Conservation (phyloP, 441 rosid genomes). For the Brassica balearica region DNA sequence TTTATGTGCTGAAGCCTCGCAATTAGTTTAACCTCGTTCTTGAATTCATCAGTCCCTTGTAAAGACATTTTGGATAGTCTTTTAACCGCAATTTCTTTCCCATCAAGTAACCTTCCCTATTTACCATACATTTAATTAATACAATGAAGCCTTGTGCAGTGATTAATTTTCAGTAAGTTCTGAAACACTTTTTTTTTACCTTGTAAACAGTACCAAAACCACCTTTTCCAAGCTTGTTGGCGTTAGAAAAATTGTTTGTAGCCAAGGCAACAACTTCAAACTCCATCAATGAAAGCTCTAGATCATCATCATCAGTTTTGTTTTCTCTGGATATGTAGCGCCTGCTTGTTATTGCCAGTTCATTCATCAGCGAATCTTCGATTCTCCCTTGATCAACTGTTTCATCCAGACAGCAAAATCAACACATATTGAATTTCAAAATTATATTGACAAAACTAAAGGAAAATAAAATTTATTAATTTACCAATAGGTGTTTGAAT, state of each 20-base stretch:
- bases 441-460: background rate
- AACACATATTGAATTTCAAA: background rate
- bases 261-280: background rate
- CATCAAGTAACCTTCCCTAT: background rate
- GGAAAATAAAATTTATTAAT: background rate
- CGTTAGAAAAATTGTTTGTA: background rate
- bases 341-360: background rate
- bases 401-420: background rate
- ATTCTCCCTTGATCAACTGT: background rate
- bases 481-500: background rate
- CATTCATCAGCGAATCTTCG: background rate
- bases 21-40: background rate
- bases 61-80: background rate
- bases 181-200: background rate
- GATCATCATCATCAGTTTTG: background rate
- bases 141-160: background rate
- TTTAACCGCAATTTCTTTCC: background rate
- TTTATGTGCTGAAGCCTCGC: slow-evolving; percentile 1
- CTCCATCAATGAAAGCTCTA: background rate
- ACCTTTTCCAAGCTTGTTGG: background rate
- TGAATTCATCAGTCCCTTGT: background rate
- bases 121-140: background rate
- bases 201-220: background rate
- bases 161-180: background rate
- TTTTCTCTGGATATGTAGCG: background rate